Evolutionary conservation across 148 eudicot genomes (phyloP).

Genomic region (Euryodendron excelsum): DNA sequence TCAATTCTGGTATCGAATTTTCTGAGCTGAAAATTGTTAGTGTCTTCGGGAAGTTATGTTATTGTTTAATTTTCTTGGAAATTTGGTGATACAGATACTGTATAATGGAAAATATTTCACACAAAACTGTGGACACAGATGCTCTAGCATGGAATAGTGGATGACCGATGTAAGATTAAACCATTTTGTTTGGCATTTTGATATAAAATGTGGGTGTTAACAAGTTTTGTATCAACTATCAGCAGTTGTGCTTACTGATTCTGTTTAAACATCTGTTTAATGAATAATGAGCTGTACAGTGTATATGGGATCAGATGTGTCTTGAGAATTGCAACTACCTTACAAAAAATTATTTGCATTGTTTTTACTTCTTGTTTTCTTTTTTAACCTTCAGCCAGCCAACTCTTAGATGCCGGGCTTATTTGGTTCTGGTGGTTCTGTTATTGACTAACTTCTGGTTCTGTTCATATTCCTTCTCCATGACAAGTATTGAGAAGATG

Average conservation of each 20-base stretch:
- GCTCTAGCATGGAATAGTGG: neutral
- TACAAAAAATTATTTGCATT: no score
- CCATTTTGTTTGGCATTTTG: neutral
- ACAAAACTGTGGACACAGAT: neutral
- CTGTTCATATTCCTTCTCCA: no score
- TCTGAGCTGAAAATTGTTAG: neutral
- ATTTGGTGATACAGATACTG: neutral
- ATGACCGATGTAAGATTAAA: neutral
- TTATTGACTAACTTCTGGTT: no score
- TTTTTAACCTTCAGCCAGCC: neutral
- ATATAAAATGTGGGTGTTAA: neutral
- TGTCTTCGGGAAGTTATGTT: neutral
- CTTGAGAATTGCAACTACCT: neutral
- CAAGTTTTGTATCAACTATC: neutral
- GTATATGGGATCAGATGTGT: no score
- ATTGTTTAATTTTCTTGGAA: neutral
- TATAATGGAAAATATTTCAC: neutral
- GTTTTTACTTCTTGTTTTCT: no score
- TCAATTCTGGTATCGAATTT: conserved; percentile 11
- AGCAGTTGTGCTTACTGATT: no score
- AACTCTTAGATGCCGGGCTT: no score
- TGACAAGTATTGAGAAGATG: no score
- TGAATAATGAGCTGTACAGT: no score
- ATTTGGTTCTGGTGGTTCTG: no score
- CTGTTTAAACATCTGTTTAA: no score